Percentiles rank a stretch among this genome's conserved stretches.
These are phyloP conservation scores for Mucor mucedo DNA, from an alignment of 371 early-diverging fungal species.

Conservation along the genomic window DNA sequence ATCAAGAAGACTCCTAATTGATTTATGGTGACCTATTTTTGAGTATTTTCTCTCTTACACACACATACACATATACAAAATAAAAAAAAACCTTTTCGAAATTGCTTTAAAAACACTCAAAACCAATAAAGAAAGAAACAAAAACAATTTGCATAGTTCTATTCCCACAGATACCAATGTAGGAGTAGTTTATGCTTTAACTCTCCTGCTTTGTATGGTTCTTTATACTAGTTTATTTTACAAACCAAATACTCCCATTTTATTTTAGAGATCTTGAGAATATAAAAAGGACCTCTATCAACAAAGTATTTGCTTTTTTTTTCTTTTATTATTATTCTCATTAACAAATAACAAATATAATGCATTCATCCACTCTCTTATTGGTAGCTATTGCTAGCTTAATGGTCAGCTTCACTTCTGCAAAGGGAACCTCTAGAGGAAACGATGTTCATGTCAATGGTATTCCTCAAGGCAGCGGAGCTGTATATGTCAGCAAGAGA, in stretches of 20 bases:
- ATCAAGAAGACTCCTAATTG: too few relatives aligned
- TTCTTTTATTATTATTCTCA: background rate
- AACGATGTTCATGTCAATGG: background rate
- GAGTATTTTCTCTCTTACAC: too few relatives aligned
- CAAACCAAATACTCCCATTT: background rate
- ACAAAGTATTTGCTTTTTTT: background rate
- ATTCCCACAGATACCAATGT: background rate
- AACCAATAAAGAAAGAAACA: background rate
- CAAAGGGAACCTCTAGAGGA: background rate
- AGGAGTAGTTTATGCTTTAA: slow-evolving; percentile 1
- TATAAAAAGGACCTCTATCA: background rate
- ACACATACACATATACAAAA: too few relatives aligned
- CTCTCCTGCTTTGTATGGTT: background rate
- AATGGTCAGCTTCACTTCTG: background rate
- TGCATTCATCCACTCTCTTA: slow-evolving; percentile 2
- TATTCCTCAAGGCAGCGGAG: background rate
- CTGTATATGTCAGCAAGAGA: background rate
- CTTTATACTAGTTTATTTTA: background rate
- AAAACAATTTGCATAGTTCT: background rate
- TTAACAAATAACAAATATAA: background rate
- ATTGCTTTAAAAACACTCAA: background rate
- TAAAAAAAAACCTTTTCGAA: too few relatives aligned
- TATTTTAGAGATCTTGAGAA: background rate
- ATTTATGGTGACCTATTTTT: too few relatives aligned
- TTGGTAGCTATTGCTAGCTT: slow-evolving; percentile 2